Evolutionary conservation across 352 stramenopile genomes (phyloP), one percentile per base, ranked within the genome.

Genomic region (Elongisporangium senticosum): DNA sequence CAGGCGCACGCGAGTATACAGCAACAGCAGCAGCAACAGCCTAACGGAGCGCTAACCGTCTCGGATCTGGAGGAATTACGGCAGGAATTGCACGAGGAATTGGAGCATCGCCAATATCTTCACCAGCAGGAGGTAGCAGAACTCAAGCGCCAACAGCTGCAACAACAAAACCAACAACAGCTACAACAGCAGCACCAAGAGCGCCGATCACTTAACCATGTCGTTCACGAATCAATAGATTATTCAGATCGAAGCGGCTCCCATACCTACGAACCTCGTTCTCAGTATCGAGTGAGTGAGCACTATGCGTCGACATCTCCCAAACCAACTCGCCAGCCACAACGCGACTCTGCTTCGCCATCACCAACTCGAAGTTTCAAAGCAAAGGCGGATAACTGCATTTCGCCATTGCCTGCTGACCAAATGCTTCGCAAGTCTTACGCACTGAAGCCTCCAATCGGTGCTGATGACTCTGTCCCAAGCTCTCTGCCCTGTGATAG

Each of bases 61-160:
- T 71, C 72, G 15, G 77, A 87, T 52, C 62, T 90, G n/a, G 75
- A 90, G 50, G 68, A 74, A 37, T 63, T 89, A 20, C 76, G 79
- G 2, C 71, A 74, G 7, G 74, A 87, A 49, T 51, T 87, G 8
- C 71, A 70, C 5, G 72, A 71, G 21, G 75, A 88, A 49, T 62
- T 88, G 2, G 74, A 64, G 23, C 74, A 82, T 11, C 74, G 74
- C 17, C 75, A 88, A 54, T 57, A 62, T 7, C 33, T 78, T 24
- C 75, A 88, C 39, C 78, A 65, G 21, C 65, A 79, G 33, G 75
- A 88, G 17, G 53, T 86, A 1, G 76, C 72, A 14, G 59, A 61
- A 4, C 51, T 87, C 2, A 65, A 70, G 6, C 53, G 51, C 6
- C 61, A 72, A 17, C 59, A 80, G 4, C n/a, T n/a, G n/a, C n/a